Evolutionary conservation across 257 asterid genomes (phyloP).

Genomic region (Ajuga chamaepitys): DNA sequence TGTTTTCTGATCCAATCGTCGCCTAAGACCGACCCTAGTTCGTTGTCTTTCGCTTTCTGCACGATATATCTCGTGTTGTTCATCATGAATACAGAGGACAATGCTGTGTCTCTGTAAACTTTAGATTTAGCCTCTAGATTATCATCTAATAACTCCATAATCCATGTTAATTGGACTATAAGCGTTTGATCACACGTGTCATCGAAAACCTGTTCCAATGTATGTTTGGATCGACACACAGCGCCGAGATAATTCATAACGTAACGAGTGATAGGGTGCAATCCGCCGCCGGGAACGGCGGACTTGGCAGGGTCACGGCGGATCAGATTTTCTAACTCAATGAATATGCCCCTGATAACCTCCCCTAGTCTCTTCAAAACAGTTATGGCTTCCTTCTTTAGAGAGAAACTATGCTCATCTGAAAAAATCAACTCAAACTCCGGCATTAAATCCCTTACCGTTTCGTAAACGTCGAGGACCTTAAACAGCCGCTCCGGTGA

Average conservation of each 20-base stretch:
- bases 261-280: slow-evolving; percentile 81
- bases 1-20: slow-evolving; percentile 78
- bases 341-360: slow-evolving; percentile 61
- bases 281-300: slow-evolving; percentile 81
- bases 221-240: slow-evolving; percentile 54
- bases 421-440: slow-evolving; percentile 63
- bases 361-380: slow-evolving; percentile 79
- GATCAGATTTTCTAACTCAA: slow-evolving; percentile 81
- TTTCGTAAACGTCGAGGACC: slow-evolving; percentile 77
- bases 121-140: slow-evolving; percentile 74
- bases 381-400: slow-evolving; percentile 59
- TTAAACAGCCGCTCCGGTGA: slow-evolving; percentile 81
- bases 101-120: slow-evolving; percentile 53
- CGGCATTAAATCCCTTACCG: slow-evolving; percentile 72
- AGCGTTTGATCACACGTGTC: slow-evolving; percentile 27
- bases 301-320: slow-evolving; percentile 73
- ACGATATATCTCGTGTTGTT: slow-evolving; percentile 72
- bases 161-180: slow-evolving; percentile 54
- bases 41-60: slow-evolving; percentile 67
- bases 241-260: slow-evolving; percentile 88
- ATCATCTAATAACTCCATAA: slow-evolving; percentile 73
- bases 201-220: slow-evolving; percentile 73
- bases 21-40: slow-evolving; percentile 62
- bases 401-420: slow-evolving; percentile 39
- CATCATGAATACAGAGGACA: slow-evolving; percentile 79